A percentile compares a stretch with the other conserved stretches of the same genome.
Conservation (phyloP, 2,329 filamentous ascomycete species). For the Rasamsonia emersonii region DNA sequence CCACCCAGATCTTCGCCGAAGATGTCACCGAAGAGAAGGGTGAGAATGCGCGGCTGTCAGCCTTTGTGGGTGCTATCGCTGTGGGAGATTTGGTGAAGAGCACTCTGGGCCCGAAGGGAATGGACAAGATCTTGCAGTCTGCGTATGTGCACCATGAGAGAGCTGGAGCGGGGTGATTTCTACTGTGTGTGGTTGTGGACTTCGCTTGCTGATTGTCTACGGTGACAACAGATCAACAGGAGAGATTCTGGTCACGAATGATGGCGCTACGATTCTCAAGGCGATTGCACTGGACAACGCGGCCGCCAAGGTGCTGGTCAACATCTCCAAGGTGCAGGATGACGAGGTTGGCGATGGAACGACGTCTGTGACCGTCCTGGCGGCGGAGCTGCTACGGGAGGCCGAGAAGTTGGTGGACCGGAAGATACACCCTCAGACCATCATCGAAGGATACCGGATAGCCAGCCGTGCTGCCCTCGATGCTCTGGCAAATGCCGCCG, state of each 20-base stretch:
- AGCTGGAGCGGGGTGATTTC: conserved; percentile 10
- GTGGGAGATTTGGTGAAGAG: conserved; percentile 97
- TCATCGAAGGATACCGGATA: conserved; percentile 98
- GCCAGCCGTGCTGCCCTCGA: conserved; percentile 80
- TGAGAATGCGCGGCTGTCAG: conserved; percentile 96
- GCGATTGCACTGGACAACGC: conserved; percentile 98
- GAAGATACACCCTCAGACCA: conserved; percentile 98
- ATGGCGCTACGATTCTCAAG: conserved; percentile 96
- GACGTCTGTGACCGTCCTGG: conserved; percentile 92
- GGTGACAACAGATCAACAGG: conserved; percentile 63
- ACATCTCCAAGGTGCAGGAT: conserved; percentile 98
- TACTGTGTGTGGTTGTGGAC: not conserved
- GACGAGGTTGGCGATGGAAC: conserved; percentile 98
- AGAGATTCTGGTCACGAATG: conserved; percentile 97
- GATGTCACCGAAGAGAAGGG: conserved; percentile 97
- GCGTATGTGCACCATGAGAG: conserved; percentile 52
- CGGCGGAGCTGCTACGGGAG: conserved; percentile 89
- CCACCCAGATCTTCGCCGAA: conserved; percentile 96
- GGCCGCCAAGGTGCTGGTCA: conserved; percentile 94
- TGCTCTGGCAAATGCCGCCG: conserved; percentile 73
- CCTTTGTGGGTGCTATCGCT: conserved; percentile 95
- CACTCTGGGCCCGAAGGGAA: conserved; percentile 92
- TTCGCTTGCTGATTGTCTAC: conserved; percentile 9
- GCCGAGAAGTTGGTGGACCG: conserved; percentile 95
- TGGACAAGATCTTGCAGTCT: conserved; percentile 97